Evolutionary conservation across 441 rosid genomes (phyloP).

Genomic region (Raphanus hybrid): DNA sequence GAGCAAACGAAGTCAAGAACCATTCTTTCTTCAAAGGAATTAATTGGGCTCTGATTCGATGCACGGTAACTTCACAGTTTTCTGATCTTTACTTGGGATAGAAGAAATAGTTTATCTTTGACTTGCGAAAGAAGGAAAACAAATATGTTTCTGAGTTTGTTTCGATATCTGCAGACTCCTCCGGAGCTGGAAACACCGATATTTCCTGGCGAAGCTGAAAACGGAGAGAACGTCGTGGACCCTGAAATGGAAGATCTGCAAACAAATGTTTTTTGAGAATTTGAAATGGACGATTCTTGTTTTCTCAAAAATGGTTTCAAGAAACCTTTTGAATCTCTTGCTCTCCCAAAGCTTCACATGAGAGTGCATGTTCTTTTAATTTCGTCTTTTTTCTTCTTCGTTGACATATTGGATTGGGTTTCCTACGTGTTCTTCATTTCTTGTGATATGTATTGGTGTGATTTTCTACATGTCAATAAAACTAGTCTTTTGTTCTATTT

Average conservation of each 20-base stretch:
- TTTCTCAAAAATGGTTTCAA: background rate
- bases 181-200: constrained; percentile 81
- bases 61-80: constrained; percentile 58
- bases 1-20: constrained; percentile 76
- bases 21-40: constrained; percentile 84
- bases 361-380: background rate
- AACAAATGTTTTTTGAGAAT: constrained; percentile 69
- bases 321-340: background rate
- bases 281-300: constrained; percentile 5
- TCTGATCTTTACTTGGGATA: constrained; percentile 16
- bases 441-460: constrained; percentile 14
- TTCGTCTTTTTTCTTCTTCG: background rate
- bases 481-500: background rate
- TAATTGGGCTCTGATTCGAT: constrained; percentile 91
- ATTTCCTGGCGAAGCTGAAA: constrained; percentile 49
- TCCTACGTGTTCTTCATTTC: constrained; percentile 7
- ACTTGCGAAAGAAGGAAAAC: constrained; percentile 16
- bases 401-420: background rate
- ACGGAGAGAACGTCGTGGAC: constrained; percentile 55
- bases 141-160: background rate
- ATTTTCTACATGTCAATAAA: constrained; percentile 8
- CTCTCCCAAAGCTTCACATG: constrained; percentile 9
- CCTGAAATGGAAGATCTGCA: constrained; percentile 79
- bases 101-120: constrained; percentile 7
- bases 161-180: constrained; percentile 54